Evolutionary conservation across 148 eudicot genomes (phyloP), one percentile per base, ranked within the genome.

Genomic region (Euryodendron excelsum): DNA sequence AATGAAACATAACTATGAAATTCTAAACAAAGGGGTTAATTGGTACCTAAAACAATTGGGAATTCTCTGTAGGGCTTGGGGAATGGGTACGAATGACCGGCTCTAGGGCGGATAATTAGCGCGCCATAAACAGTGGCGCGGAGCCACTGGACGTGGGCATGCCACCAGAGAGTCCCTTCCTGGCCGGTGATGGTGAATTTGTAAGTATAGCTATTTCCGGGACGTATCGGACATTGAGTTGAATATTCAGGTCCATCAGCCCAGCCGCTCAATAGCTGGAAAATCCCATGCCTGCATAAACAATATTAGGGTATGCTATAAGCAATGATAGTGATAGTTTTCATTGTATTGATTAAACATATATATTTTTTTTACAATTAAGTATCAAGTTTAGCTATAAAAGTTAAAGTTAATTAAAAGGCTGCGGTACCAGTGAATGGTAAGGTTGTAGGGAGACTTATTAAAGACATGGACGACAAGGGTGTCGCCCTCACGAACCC

Each of bases 161-260:
- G 98, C 98, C 98, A 94, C 93, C 94, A 94, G 9, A 92, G 91
- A 4, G 98, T 94, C 11, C 98, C 98, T 39, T 91, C 98, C 69
- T 94, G 97, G 0, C 79, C 75, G 0, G 89, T 81, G 28, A 89
- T 73, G 47, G 75, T 88, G 55, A 92, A 91, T 27, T 68, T 83
- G 67, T 94, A 89, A 0, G 88, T 88, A 62, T 87, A 94, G 34
- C 72, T 91, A 12, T 80, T 61, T 37, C 91, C 89, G 1, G 97
- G 91, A 12, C 30, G 79, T 15, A 94, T 92, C 31, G 98, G 89
- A 30, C 98, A 94, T 25, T 94, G 97, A 0, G 98, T 91, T 27
- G 73, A 69, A 48, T 74, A 88, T 12, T 69, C 87, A 0, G 98
- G 95, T 55, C 98, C 98, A 63, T 94, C 98, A 0, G 92, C 86